A percentile compares a stretch with the other conserved stretches of the same genome.
These are phyloP conservation scores for Phytophthora sansomeana DNA, from an alignment of 352 stramenopile genomes.

Conservation along the genomic window DNA sequence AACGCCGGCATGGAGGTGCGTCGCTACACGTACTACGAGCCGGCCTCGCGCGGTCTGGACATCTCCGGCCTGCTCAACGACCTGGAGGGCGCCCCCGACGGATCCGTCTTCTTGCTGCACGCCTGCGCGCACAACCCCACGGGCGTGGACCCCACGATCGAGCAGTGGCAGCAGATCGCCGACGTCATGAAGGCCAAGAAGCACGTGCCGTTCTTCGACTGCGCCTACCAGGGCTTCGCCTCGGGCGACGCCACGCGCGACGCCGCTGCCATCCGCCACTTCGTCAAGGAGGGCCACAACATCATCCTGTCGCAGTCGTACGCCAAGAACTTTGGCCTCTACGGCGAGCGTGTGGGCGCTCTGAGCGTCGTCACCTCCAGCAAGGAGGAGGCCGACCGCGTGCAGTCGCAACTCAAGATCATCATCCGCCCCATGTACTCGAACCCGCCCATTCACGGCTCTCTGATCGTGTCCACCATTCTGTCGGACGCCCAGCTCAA, in stretches of 20 bases:
- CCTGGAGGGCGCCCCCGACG: constrained; percentile 93
- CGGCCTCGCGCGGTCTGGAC: constrained; percentile 89
- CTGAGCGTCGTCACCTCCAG: constrained; percentile 95
- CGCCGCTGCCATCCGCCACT: constrained; percentile 95
- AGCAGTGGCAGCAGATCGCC: constrained; percentile 99
- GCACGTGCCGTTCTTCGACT: constrained; percentile 99
- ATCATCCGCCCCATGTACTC: constrained; percentile 99
- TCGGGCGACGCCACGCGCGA: constrained; percentile 97
- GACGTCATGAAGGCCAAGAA: constrained; percentile 96
- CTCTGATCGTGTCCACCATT: constrained; percentile 97
- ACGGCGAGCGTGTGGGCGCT: constrained; percentile 98
- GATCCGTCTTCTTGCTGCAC: constrained; percentile 98
- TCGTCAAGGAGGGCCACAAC: constrained; percentile 98
- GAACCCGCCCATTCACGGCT: constrained; percentile 98
- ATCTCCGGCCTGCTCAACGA: constrained; percentile 96
- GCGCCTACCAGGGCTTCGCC: constrained; percentile 99
- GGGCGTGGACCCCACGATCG: constrained; percentile 96
- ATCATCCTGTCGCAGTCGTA: constrained; percentile 98
- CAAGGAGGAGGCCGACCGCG: constrained; percentile 95
- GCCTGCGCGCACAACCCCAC: constrained; percentile 99
- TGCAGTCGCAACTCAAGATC: constrained; percentile 99
- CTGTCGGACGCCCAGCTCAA: constrained; percentile 94
- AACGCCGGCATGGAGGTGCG: constrained; percentile 85
- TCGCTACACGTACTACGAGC: constrained; percentile 90
- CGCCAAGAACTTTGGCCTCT: constrained; percentile 99